Evolutionary conservation across 2,329 filamentous ascomycete genomes (phyloP).

Genomic region (Fusarium siculi): DNA sequence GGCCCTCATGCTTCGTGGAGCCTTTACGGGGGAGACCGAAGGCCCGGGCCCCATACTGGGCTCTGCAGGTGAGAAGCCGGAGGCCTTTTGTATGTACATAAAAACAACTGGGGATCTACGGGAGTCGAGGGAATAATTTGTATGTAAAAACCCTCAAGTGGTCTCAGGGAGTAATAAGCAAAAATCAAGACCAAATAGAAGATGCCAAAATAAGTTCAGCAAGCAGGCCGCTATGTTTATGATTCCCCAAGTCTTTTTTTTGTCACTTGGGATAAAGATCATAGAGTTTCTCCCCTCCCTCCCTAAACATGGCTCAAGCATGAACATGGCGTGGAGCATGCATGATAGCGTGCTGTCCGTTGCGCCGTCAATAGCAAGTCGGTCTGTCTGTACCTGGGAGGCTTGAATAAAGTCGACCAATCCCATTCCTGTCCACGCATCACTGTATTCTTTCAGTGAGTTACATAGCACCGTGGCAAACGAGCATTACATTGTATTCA

Average conservation of each 20-base stretch:
- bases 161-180: neutral
- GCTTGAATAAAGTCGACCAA: slow-evolving; percentile 26
- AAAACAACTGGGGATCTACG: slow-evolving; percentile 2
- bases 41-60: slow-evolving; percentile 10
- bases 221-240: neutral
- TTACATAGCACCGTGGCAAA: neutral
- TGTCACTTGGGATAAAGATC: neutral
- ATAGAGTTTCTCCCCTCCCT: neutral
- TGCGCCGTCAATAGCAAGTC: neutral
- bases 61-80: slow-evolving; percentile 11
- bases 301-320: slow-evolving; percentile 7
- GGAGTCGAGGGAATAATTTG: slow-evolving; percentile 5
- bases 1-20: slow-evolving; percentile 15
- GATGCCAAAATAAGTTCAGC: neutral
- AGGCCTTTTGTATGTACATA: slow-evolving; percentile 15
- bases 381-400: slow-evolving; percentile 16
- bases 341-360: slow-evolving; percentile 5
- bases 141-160: slow-evolving; percentile 29
- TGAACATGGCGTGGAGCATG: slow-evolving; percentile 16
- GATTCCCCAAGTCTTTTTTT: neutral
- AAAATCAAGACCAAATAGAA: neutral
- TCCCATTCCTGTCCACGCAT: slow-evolving; percentile 8
- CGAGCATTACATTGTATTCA: slow-evolving; percentile 6
- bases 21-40: slow-evolving; percentile 31
- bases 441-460: neutral